phyloP scores from a whole-genome alignment of 352 stramenopile genomes.

The Globisporangium echinulatum region DNA sequence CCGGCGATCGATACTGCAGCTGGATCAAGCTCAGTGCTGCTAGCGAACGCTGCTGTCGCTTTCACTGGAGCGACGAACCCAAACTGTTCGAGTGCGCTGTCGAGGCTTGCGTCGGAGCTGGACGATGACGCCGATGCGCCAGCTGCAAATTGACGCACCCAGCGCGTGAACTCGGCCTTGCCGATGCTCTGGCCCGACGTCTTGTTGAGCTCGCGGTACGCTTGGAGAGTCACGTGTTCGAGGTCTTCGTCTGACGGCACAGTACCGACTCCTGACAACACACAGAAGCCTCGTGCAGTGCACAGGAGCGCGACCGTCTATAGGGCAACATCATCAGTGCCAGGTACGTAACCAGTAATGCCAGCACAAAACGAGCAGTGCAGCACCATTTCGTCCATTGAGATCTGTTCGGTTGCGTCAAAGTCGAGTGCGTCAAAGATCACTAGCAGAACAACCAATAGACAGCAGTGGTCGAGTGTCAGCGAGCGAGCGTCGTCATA shows the following conservation, averaged over 20 bases:
- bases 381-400: conserved; percentile 68
- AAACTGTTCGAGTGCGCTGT: conserved; percentile 10
- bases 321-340: neutral
- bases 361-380: neutral
- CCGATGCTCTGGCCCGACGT: conserved; percentile 42
- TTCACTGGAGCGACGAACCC: neutral
- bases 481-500: too few relatives aligned
- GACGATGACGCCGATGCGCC: neutral
- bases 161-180: conserved; percentile 58
- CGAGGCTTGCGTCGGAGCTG: conserved; percentile 4
- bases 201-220: conserved; percentile 58
- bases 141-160: conserved; percentile 29
- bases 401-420: conserved; percentile 60
- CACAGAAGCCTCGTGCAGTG: conserved; percentile 37
- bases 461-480: neutral
- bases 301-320: conserved; percentile 67
- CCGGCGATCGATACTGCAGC: too few relatives aligned
- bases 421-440: conserved; percentile 76
- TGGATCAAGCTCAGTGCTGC: neutral
- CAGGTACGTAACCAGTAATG: neutral
- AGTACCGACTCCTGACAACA: conserved; percentile 35
- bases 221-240: conserved; percentile 44
- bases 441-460: conserved; percentile 24
- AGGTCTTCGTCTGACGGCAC: conserved; percentile 55
- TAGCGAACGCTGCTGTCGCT: neutral